Evolutionary conservation across 2,329 filamentous ascomycete species (phyloP).

Genomic region (Pseudogymnoascus sp.): DNA sequence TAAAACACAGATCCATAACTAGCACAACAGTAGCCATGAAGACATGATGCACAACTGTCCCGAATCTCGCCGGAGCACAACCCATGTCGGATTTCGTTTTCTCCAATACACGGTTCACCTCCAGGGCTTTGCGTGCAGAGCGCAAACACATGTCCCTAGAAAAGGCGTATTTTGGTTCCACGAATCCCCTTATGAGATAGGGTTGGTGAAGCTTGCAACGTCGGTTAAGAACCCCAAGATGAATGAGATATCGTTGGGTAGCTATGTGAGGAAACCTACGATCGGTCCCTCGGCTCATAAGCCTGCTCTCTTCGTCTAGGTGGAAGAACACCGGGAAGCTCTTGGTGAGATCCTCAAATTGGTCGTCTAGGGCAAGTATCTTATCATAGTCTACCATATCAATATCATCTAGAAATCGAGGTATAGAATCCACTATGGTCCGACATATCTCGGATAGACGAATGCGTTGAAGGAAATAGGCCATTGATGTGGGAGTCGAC

Average conservation of each 20-base stretch:
- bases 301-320: slow-evolving; percentile 16
- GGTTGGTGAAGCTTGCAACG: slow-evolving; percentile 32
- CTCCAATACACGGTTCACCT: slow-evolving; percentile 21
- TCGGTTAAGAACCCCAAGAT: slow-evolving; percentile 29
- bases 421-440: slow-evolving; percentile 28
- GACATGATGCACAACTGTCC: slow-evolving; percentile 26
- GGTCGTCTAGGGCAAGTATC: slow-evolving; percentile 28
- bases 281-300: slow-evolving; percentile 8
- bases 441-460: slow-evolving; percentile 30
- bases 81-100: slow-evolving; percentile 20
- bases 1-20: slow-evolving; percentile 31
- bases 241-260: slow-evolving; percentile 29
- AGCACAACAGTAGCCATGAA: slow-evolving; percentile 32
- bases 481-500: slow-evolving; percentile 29
- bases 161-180: slow-evolving; percentile 25
- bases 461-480: slow-evolving; percentile 30
- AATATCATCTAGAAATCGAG: slow-evolving; percentile 19
- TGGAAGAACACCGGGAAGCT: slow-evolving; percentile 29
- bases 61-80: slow-evolving; percentile 21
- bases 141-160: slow-evolving; percentile 30
- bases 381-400: slow-evolving; percentile 23
- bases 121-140: slow-evolving; percentile 24
- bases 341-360: slow-evolving; percentile 25
- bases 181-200: slow-evolving; percentile 25
- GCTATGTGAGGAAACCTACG: slow-evolving; percentile 16